Percentiles rank a stretch among this genome's conserved stretches.
These are phyloP conservation scores for Aspergillus ochraceus DNA, from an alignment of 2,329 filamentous ascomycete genomes.

Conservation along the genomic window DNA sequence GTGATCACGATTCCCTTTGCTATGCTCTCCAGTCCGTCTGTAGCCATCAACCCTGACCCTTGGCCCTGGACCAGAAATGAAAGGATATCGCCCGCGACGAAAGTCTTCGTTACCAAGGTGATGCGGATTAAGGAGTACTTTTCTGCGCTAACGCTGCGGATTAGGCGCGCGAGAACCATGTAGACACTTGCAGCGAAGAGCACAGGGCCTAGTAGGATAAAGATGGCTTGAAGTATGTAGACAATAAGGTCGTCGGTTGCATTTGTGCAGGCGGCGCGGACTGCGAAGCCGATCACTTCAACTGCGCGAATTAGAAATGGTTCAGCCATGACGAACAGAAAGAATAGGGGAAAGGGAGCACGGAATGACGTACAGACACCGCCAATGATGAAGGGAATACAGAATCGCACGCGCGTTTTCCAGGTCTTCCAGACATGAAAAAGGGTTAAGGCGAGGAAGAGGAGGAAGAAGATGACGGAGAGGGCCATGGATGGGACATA, in stretches of 20 bases:
- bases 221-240: slow-evolving; percentile 45
- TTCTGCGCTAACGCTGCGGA: slow-evolving; percentile 42
- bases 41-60: slow-evolving; percentile 18
- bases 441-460: too few relatives aligned
- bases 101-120: slow-evolving; percentile 49
- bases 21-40: slow-evolving; percentile 1
- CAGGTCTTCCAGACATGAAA: too few relatives aligned
- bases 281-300: slow-evolving; percentile 33
- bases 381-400: too few relatives aligned
- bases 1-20: slow-evolving; percentile 15
- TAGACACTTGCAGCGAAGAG: slow-evolving; percentile 54
- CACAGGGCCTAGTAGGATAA: slow-evolving; percentile 50
- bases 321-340: too few relatives aligned
- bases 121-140: slow-evolving; percentile 44
- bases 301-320: slow-evolving; percentile 20
- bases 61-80: slow-evolving; percentile 47
- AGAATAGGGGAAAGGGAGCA: too few relatives aligned
- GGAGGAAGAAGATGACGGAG: too few relatives aligned
- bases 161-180: slow-evolving; percentile 49
- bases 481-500: too few relatives aligned
- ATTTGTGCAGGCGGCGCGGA: slow-evolving; percentile 21
- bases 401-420: too few relatives aligned
- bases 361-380: too few relatives aligned
- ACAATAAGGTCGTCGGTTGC: slow-evolving; percentile 12
- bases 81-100: slow-evolving; percentile 49